These are phyloP conservation scores for Tilletia setariae DNA, from an alignment of 1,284 basidiomycete genomes.

Conservation along the genomic window DNA sequence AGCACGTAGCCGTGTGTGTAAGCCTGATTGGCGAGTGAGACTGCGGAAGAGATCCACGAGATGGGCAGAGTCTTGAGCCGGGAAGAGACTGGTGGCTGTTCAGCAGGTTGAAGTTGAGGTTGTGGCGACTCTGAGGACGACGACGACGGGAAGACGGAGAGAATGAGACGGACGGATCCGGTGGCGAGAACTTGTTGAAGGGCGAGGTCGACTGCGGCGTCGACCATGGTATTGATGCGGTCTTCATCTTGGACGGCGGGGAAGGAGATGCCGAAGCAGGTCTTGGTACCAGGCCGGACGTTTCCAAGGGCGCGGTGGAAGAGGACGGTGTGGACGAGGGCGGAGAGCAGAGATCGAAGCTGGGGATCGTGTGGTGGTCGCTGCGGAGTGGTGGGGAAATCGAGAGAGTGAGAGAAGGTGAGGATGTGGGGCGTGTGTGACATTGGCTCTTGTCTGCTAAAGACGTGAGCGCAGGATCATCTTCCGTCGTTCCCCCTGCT, in stretches of 20 bases:
- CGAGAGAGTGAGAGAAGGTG: background rate
- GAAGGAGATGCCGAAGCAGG: background rate
- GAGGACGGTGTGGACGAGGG: background rate
- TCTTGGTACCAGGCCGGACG: background rate
- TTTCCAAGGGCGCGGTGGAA: constrained; percentile 1
- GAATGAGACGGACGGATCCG: background rate
- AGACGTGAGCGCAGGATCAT: too few relatives aligned
- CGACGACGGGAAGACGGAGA: background rate
- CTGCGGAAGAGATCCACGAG: background rate
- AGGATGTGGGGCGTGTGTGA: too few relatives aligned
- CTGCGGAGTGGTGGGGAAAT: background rate
- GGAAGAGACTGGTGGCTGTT: background rate
- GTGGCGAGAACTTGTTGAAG: background rate
- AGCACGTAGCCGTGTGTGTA: constrained; percentile 2
- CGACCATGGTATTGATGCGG: background rate
- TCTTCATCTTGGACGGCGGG: background rate
- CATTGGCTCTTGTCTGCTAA: too few relatives aligned
- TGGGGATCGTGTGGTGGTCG: background rate
- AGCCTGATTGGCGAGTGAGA: background rate
- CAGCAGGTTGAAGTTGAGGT: background rate
- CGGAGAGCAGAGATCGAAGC: background rate
- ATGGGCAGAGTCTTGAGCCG: constrained; percentile 6
- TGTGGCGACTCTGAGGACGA: background rate
- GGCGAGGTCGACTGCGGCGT: background rate
- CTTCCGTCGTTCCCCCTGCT: too few relatives aligned